A percentile compares a stretch with the other conserved stretches of the same genome.
These are phyloP conservation scores for Diplodia sapinea DNA, from an alignment of 2,329 filamentous ascomycete genomes.

Conservation along the genomic window DNA sequence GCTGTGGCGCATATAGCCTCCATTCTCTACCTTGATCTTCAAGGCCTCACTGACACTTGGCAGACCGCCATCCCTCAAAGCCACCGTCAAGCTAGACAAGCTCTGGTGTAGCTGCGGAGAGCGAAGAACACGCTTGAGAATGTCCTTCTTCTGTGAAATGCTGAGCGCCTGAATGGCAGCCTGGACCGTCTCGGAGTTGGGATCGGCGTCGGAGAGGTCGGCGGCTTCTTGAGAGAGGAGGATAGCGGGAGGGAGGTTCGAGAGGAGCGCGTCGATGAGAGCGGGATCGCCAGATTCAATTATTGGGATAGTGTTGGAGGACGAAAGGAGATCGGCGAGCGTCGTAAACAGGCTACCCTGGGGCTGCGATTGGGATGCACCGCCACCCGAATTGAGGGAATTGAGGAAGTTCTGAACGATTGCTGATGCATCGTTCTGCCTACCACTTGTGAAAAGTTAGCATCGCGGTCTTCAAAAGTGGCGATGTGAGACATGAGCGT, in stretches of 20 bases:
- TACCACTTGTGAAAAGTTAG: conserved; percentile 24
- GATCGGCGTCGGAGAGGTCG: conserved; percentile 67
- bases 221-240: conserved; percentile 74
- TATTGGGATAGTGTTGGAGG: conserved; percentile 77
- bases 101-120: conserved; percentile 93
- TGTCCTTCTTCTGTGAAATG: conserved; percentile 75
- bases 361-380: conserved; percentile 46
- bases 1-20: conserved; percentile 78
- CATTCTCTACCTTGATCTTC: conserved; percentile 78
- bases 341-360: conserved; percentile 73
- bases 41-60: conserved; percentile 89
- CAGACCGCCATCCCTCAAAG: conserved; percentile 85
- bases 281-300: conserved; percentile 69
- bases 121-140: conserved; percentile 80
- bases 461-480: background rate
- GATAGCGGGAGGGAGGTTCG: conserved; percentile 77
- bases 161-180: conserved; percentile 77
- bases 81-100: conserved; percentile 81
- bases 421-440: conserved; percentile 68
- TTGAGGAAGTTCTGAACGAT: conserved; percentile 88
- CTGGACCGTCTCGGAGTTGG: conserved; percentile 70
- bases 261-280: conserved; percentile 75
- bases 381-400: conserved; percentile 69
- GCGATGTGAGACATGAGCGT: background rate
- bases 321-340: conserved; percentile 81